phyloP scores from a whole-genome alignment of 2,329 filamentous ascomycete species.

The Neopestalotiopsis sp. region DNA sequence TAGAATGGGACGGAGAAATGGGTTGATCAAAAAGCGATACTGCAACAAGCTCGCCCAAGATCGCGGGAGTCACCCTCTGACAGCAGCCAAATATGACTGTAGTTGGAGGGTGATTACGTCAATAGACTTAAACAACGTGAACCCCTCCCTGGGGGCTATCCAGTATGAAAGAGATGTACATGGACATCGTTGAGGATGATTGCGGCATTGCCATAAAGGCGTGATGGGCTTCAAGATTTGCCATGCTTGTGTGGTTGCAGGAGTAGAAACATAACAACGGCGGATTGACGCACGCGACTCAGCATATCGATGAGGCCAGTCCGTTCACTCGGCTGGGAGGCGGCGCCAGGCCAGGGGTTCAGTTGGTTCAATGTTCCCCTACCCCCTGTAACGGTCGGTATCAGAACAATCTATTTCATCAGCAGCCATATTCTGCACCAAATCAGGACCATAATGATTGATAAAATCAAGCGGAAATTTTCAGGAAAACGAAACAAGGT shows the following conservation, averaged over 20 bases:
- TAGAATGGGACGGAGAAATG: not conserved
- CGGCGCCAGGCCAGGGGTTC: not conserved
- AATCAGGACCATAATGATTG: not conserved
- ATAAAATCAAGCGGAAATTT: not conserved
- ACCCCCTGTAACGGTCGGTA: conserved; percentile 1
- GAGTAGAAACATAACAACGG: not conserved
- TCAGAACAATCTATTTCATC: not conserved
- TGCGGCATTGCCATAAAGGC: conserved; percentile 26
- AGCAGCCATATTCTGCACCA: not conserved
- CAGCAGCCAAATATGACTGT: conserved; percentile 23
- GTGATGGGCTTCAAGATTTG: conserved; percentile 5
- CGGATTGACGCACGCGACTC: conserved; percentile 15
- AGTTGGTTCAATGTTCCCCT: not conserved
- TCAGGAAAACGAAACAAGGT: not conserved
- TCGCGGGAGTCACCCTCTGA: conserved; percentile 28
- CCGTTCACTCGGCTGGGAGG: not conserved
- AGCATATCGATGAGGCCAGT: conserved; percentile 9
- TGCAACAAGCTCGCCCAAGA: conserved; percentile 22
- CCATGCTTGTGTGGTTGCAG: conserved; percentile 16
- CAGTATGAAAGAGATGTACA: conserved; percentile 23
- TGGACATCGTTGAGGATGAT: conserved; percentile 28
- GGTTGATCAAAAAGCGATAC: conserved; percentile 11
- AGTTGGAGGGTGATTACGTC: conserved; percentile 28
- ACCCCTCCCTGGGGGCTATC: conserved; percentile 62
- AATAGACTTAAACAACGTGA: conserved; percentile 43